phyloP scores from a whole-genome alignment of 208 protist genomes.

The Tetramitus jugosus region DNA sequence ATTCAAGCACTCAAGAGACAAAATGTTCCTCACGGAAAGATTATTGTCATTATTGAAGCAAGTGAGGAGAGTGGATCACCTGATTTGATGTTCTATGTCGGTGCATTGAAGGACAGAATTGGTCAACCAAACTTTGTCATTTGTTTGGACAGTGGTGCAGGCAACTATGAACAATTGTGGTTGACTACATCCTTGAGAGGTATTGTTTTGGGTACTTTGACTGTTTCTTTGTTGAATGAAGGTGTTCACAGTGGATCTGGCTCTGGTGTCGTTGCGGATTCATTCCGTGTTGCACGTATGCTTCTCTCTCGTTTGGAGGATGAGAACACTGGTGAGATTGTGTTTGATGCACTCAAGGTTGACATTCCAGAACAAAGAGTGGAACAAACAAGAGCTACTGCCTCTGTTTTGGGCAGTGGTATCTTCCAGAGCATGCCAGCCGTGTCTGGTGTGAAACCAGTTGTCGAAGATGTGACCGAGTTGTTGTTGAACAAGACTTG shows the following conservation, averaged over 20 bases:
- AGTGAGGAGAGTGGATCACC: constrained; percentile 74
- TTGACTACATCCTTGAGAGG: constrained; percentile 83
- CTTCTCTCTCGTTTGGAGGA: constrained; percentile 82
- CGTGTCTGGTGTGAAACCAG: constrained; percentile 41
- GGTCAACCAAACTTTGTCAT: constrained; percentile 33
- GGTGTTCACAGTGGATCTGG: constrained; percentile 68
- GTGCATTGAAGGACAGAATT: constrained; percentile 50
- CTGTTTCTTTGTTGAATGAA: constrained; percentile 64
- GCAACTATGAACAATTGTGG: constrained; percentile 89
- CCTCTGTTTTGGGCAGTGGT: constrained; percentile 49
- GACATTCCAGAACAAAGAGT: constrained; percentile 62
- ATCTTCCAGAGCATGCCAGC: constrained; percentile 40
- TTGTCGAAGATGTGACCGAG: constrained; percentile 51
- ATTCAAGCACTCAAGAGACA: constrained; percentile 63
- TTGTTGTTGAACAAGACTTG: constrained; percentile 75
- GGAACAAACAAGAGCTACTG: constrained; percentile 47
- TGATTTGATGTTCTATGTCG: constrained; percentile 70
- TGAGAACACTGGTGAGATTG: constrained; percentile 70
- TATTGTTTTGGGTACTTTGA: constrained; percentile 61
- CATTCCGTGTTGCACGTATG: constrained; percentile 75
- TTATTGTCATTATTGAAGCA: constrained; percentile 75
- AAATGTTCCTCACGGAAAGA: constrained; percentile 60
- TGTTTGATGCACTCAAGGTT: constrained; percentile 60
- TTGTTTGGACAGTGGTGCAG: constrained; percentile 52
- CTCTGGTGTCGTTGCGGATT: constrained; percentile 81